Evolutionary conservation across 768 basidiomycete genomes (phyloP), one percentile per base, ranked within the genome.

Genomic region (Lentinula lateritia): DNA sequence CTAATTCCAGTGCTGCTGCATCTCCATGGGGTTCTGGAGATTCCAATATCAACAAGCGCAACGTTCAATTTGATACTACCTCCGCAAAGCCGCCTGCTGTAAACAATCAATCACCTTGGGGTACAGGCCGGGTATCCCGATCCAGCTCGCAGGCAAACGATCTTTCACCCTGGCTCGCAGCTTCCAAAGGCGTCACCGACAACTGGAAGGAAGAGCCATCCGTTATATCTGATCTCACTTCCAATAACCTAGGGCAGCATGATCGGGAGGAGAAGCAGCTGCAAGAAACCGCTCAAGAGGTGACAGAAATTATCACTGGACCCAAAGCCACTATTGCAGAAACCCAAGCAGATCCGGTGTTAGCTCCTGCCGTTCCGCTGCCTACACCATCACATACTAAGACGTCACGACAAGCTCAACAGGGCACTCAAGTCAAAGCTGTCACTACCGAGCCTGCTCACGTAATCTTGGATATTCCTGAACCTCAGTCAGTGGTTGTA

Each of bases 201-300:
- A 35, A 23, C 32, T 58, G 58, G 58, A 43, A 58, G 16, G 32
- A 46, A 53, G 34, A 35, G 20, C 50, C 2, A 70, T 69, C 76
- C 2, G 77, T 76, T 15, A 75, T 80, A 10, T 77, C 79, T 62
- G 83, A 82, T 62, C 74, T 87, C 18, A 85, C 86, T 0, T 76
- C 81, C 60, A 81, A 78, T 57, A 85, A 85, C 65, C 72, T 86
- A 18, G 83, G 80, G 8, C 84, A 86, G 54, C 84, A 86, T 64
- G 83, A 84, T 62, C 79, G 80, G 64, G 75, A 83, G 54, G 79
- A 83, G 61, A 73, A 79, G 50, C 74, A 76, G 36, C 68, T 75
- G 39, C 75, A 69, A 28, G 67, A 64, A 38, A 64, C 42, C 61
- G 43, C 61, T 52, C 54, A 64, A 56, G 58, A 66, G 48, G 39